Evolutionary conservation across 305 asterid genomes (phyloP).

Genomic region (Striga hermonthica): DNA sequence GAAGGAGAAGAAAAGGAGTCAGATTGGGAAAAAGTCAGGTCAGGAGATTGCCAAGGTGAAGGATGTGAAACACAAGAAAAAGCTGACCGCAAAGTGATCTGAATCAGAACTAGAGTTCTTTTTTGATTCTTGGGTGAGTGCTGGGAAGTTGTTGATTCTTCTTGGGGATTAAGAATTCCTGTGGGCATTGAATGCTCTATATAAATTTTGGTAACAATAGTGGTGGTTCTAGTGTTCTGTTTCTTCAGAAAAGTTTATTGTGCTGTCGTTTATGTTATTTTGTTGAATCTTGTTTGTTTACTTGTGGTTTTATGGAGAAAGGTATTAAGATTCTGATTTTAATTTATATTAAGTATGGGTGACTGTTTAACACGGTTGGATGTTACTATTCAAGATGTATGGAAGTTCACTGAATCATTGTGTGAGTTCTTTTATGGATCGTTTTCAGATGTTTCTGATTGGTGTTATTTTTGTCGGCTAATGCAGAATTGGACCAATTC

Average conservation of each 20-base stretch:
- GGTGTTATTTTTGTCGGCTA: no score
- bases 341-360: neutral
- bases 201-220: slow-evolving; percentile 26
- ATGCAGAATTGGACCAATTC: no score
- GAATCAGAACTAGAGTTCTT: neutral
- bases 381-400: neutral
- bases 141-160: no score
- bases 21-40: slow-evolving; percentile 22
- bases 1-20: slow-evolving; percentile 32
- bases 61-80: slow-evolving; percentile 33
- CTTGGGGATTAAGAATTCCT: no score
- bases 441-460: no score
- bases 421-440: neutral
- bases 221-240: slow-evolving; percentile 26
- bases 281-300: slow-evolving; percentile 20
- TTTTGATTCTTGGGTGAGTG: neutral
- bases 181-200: slow-evolving; percentile 15
- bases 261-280: slow-evolving; percentile 24
- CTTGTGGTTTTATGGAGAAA: neutral
- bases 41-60: slow-evolving; percentile 30
- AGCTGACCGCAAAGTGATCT: slow-evolving; percentile 28
- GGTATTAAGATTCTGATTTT: neutral
- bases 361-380: neutral
- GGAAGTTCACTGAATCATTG: neutral
- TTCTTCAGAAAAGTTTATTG: slow-evolving; percentile 27